Base-by-base conservation (phyloP, 2,329 filamentous ascomycete species). In the Myriangium duriaei region DNA sequence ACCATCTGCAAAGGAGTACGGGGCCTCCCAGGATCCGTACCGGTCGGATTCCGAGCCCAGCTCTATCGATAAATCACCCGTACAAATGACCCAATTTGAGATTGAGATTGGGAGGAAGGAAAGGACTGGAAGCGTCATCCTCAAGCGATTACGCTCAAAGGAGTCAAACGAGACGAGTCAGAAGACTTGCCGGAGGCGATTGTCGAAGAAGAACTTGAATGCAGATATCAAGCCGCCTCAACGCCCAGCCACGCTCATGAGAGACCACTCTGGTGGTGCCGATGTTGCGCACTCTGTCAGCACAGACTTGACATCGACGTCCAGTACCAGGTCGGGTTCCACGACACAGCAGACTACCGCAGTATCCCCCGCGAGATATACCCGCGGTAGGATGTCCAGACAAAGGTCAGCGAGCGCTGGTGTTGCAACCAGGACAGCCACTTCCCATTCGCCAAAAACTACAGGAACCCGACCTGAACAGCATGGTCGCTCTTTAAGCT, bases 401-500 rank as follows among this genome's bases (percentile, higher is more conserved):
- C 28, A 15, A 14, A 29, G 29, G 26, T 39, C 36, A 14, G 36
- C 36, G 26, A 32, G 30, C 18, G 36, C 30, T 12, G 13, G 32
- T 11, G 11, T 32, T 4, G 9, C 18, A 11, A 13, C 16, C 32
- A 32, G 19, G 12, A 15, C 16, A 16, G 32, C 28, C 17, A 28
- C 29, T 12, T 24, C 36, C 11, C 9, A 17, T 13, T 17, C 24
- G 11, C 16, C 16, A 33, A 12, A 17, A 15, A 15, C 29, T 29
- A 14, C 13, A 24, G 17, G 13, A 26, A 30, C 32, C 10, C 17
- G 30, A n/a, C 36, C 36, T n/a, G 11, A 28, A 11, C 5, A 28
- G 6, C 36, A 39, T 19, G 32, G 32, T 19, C 36, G 36, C 19
- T 39, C 36, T 1, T 7, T 39, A 4, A 39, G 36, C 28, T 39